Conservation (phyloP, 2,329 filamentous ascomycete species). For the Fusarium albosuccineum region DNA sequence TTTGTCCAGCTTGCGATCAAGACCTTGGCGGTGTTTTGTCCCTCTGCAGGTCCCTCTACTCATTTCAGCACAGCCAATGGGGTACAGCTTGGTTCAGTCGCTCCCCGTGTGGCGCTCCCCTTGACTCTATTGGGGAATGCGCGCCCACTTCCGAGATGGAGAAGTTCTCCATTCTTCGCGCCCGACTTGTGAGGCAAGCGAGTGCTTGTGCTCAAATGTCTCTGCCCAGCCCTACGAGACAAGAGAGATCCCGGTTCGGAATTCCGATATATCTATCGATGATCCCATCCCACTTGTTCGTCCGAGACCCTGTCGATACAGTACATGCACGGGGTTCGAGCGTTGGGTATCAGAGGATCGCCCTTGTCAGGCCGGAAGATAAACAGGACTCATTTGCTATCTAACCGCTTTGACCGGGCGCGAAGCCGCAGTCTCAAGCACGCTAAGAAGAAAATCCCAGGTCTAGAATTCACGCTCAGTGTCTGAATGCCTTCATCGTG, state of each 20-base stretch:
- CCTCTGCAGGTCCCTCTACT: constrained; percentile 18
- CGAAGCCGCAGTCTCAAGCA: background rate
- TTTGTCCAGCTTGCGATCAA: constrained; percentile 20
- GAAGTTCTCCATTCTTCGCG: constrained; percentile 12
- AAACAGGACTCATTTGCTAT: constrained; percentile 16
- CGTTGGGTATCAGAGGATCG: background rate
- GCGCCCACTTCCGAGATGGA: constrained; percentile 19
- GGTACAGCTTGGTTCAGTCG: constrained; percentile 16
- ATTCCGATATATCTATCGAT: background rate
- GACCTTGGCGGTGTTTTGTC: constrained; percentile 23
- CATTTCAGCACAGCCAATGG: constrained; percentile 42
- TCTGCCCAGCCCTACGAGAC: constrained; percentile 12
- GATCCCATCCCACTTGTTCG: background rate
- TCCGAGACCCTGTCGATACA: background rate
- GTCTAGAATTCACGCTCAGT: constrained; percentile 6
- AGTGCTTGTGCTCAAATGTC: constrained; percentile 19
- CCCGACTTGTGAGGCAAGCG: constrained; percentile 18
- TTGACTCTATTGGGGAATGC: constrained; percentile 34
- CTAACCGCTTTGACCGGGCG: constrained; percentile 19
- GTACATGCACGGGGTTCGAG: background rate
- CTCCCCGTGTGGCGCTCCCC: constrained; percentile 32
- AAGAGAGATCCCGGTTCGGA: background rate
- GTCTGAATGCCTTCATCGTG: constrained; percentile 1
- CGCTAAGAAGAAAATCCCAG: constrained; percentile 4
- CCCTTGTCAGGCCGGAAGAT: background rate